phyloP scores from a whole-genome alignment of 441 rosid species.

The Breynia disticha region DNA sequence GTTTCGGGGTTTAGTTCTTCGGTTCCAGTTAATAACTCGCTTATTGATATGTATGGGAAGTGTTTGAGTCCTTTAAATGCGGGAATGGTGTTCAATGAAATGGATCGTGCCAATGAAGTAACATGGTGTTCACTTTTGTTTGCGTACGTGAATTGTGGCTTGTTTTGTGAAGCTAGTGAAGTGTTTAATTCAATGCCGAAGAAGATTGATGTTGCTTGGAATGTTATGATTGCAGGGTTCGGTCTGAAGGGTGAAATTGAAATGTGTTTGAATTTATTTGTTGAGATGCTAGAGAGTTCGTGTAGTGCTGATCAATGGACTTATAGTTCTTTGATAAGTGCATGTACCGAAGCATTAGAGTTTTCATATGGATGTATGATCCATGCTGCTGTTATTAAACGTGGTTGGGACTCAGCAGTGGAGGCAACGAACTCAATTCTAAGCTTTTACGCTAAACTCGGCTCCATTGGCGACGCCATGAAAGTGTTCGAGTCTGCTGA shows the following conservation, averaged over 20 bases:
- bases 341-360: conserved; percentile 34
- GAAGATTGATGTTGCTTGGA: conserved; percentile 54
- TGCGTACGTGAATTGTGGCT: conserved; percentile 40
- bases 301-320: conserved; percentile 62
- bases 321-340: conserved; percentile 53
- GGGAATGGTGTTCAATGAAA: conserved; percentile 39
- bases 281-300: conserved; percentile 35
- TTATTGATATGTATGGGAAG: conserved; percentile 75
- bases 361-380: conserved; percentile 34
- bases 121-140: conserved; percentile 82
- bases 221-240: conserved; percentile 54
- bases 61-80: conserved; percentile 44
- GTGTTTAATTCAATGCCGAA: conserved; percentile 45
- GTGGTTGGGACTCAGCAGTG: conserved; percentile 58
- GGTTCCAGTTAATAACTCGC: conserved; percentile 49
- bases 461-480: conserved; percentile 32
- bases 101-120: conserved; percentile 46
- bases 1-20: conserved; percentile 31
- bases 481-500: conserved; percentile 40
- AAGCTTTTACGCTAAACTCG: conserved; percentile 58
- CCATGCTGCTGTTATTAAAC: conserved; percentile 47
- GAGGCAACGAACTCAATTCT: conserved; percentile 56
- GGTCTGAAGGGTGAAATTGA: conserved; percentile 39
- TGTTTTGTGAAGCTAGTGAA: conserved; percentile 27
- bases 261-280: conserved; percentile 36